Evolutionary conservation across 495 filamentous ascomycete species (phyloP), one percentile per base, ranked within the genome.

Genomic region (Penicillium desertorum): DNA sequence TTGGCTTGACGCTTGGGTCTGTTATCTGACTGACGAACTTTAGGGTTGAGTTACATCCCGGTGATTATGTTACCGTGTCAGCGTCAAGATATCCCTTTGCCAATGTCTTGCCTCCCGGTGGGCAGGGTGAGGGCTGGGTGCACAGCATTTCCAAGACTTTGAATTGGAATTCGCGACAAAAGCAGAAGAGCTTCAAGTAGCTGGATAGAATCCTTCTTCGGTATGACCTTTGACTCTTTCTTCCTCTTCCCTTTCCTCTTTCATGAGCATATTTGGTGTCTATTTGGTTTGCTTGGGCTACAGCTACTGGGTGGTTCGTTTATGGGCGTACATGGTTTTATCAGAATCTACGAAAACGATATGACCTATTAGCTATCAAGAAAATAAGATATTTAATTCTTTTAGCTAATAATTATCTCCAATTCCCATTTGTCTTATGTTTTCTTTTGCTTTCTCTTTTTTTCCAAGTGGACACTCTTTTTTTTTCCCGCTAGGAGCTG

Each of bases 61-160:
- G 94, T 8, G 94, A 98, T 74, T 97, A 97, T 68, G 91, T 98
- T 27, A 98, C 93, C 0, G 91, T 98, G 45, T 92, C 89, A 46
- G 95, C 95, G 3, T 91, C 87, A 19, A 79, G 93, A 58, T 98
- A 91, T 65, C 94, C 94, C 0, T 98, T 98, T 75, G 91, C 94
- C 5, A 90, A 87, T 55, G 90, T 98, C 1, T 80, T 93, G 73
- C 85, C 87, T 11, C 81, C 86, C 17, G 89, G 88, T 5, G 73
- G 86, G 50, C 77, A 85, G 51, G 88, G 84, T 54, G 90, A 95
- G 68, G 92, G 96, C 59, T 98, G 94, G 94, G 86, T 98, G 22
- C 90, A 92, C 59, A 91, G 87, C 62, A 93, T 98, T 56, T 88
- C 83, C 32, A 84, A 89, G 54, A 98, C 94, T 52, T 73, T 98